These are phyloP conservation scores for Pseudopithomyces maydicus DNA, from an alignment of 2,329 filamentous ascomycete genomes.

Conservation along the genomic window DNA sequence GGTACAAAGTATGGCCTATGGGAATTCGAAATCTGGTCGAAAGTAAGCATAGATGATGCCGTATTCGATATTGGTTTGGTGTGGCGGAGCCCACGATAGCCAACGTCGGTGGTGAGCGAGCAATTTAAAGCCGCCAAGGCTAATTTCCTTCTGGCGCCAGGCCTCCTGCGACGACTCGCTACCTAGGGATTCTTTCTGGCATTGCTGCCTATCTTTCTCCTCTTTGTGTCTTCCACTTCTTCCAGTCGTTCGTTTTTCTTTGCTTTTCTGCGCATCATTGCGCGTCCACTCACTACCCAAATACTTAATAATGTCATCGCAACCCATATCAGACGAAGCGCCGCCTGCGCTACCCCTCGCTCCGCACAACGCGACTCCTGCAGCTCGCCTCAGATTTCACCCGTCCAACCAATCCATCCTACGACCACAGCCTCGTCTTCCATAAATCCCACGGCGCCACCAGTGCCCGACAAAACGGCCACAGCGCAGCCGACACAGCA, in stretches of 20 bases:
- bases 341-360: not conserved
- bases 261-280: slow-evolving; percentile 1
- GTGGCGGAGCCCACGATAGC: not conserved
- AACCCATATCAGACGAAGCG: not conserved
- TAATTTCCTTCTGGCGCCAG: slow-evolving; percentile 1
- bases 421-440: not conserved
- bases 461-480: not conserved
- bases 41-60: too few species aligned
- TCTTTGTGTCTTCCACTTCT: not conserved
- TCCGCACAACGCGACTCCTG: slow-evolving; percentile 1
- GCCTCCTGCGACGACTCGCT: slow-evolving; percentile 3
- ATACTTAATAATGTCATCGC: slow-evolving; percentile 5
- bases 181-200: not conserved
- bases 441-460: not conserved
- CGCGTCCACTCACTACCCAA: slow-evolving; percentile 6
- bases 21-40: too few species aligned
- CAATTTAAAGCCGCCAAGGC: not conserved
- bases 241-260: not conserved
- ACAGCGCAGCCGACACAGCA: not conserved
- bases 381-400: not conserved
- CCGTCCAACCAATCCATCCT: slow-evolving; percentile 1
- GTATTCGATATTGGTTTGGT: too few species aligned
- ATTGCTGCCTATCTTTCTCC: not conserved
- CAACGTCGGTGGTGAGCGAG: not conserved
- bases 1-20: too few species aligned